A percentile compares a stretch with the other conserved stretches of the same genome.
These are phyloP conservation scores for Ceratobasidium theobromae DNA, from an alignment of 1,284 basidiomycete species.

Conservation along the genomic window DNA sequence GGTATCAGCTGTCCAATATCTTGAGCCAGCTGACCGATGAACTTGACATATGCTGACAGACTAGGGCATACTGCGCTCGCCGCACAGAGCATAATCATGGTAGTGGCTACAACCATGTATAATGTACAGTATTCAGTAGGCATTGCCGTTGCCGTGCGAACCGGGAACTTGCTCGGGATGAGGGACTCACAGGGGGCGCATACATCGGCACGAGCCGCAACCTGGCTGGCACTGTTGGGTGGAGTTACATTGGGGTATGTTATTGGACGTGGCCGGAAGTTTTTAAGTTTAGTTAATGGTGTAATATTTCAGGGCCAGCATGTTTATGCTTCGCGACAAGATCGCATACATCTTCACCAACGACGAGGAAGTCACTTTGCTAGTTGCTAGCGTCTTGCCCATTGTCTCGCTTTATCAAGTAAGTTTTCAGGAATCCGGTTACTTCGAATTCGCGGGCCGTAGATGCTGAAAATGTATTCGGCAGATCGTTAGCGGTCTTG, in stretches of 20 bases:
- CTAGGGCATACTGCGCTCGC: conserved; percentile 50
- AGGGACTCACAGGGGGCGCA: neutral
- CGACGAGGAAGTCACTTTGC: conserved; percentile 67
- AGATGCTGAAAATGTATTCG: neutral
- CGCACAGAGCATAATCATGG: conserved; percentile 50
- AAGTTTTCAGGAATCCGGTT: conserved; percentile 37
- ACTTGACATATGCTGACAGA: no score
- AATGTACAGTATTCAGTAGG: conserved; percentile 66
- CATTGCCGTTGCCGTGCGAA: conserved; percentile 83
- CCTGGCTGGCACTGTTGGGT: conserved; percentile 64
- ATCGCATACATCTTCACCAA: conserved; percentile 87
- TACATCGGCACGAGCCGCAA: conserved; percentile 60
- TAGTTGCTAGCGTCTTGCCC: conserved; percentile 74
- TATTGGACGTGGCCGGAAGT: conserved; percentile 60
- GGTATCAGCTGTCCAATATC: no score
- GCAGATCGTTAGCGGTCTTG: conserved; percentile 61
- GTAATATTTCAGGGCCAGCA: conserved; percentile 54
- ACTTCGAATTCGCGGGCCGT: neutral
- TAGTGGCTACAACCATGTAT: conserved; percentile 5
- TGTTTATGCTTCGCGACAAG: conserved; percentile 66
- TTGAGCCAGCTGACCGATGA: no score
- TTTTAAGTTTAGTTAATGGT: conserved; percentile 7
- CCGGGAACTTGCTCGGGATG: conserved; percentile 38
- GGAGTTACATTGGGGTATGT: conserved; percentile 60
- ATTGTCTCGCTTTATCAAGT: conserved; percentile 79